Evolutionary conservation across 176 grass and related monocot species (phyloP).

Genomic region (Dactylis glomerata): DNA sequence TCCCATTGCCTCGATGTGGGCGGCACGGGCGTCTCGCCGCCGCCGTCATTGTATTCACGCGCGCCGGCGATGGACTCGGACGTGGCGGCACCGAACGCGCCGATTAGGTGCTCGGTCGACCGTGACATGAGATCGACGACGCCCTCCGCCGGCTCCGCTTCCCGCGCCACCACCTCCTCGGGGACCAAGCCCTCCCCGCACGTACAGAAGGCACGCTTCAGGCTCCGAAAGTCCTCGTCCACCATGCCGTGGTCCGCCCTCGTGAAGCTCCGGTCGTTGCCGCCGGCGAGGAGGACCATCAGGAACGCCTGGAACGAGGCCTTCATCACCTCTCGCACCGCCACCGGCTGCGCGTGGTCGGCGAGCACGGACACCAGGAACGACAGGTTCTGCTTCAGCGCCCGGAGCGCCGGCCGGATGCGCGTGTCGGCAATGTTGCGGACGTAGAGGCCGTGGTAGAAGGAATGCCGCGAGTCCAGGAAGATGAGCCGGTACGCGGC

Average conservation of each 20-base stretch:
- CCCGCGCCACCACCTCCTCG: conserved; percentile 55
- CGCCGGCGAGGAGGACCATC: conserved; percentile 72
- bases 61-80: conserved; percentile 51
- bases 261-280: conserved; percentile 58
- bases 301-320: conserved; percentile 67
- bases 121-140: conserved; percentile 66
- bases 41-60: not conserved
- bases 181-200: conserved; percentile 61
- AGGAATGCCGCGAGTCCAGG: conserved; percentile 59
- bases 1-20: conserved; percentile 68
- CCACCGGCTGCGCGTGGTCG: conserved; percentile 62
- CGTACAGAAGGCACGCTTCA: conserved; percentile 73
- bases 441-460: conserved; percentile 58
- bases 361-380: conserved; percentile 57
- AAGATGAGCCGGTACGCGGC: conserved; percentile 69
- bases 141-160: conserved; percentile 49
- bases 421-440: conserved; percentile 44
- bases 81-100: conserved; percentile 53
- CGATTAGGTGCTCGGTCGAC: conserved; percentile 59
- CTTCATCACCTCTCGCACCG: conserved; percentile 62
- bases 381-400: conserved; percentile 72
- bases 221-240: conserved; percentile 70
- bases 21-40: conserved; percentile 41
- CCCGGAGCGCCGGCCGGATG: conserved; percentile 53
- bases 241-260: conserved; percentile 51